These are phyloP conservation scores for Daphne laureola DNA, from an alignment of 441 rosid genomes.

Conservation along the genomic window DNA sequence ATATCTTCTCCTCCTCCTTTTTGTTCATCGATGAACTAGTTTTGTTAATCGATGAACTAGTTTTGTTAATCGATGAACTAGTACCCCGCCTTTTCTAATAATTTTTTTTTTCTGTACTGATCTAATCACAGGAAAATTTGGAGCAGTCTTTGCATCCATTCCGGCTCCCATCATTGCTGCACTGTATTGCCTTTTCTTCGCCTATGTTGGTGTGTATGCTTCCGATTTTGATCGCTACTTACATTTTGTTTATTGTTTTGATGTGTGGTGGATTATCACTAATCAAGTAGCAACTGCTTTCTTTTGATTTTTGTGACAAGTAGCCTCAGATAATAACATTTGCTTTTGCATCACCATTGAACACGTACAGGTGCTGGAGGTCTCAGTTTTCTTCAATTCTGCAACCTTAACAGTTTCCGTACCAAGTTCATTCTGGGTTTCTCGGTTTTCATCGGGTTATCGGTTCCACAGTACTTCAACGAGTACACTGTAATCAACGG, in stretches of 20 bases:
- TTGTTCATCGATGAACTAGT: neutral
- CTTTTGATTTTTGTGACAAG: slow-evolving; percentile 5
- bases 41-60: too few species aligned
- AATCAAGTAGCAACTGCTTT: slow-evolving; percentile 1
- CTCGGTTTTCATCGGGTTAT: slow-evolving; percentile 83
- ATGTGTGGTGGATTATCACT: neutral
- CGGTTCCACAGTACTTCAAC: slow-evolving; percentile 89
- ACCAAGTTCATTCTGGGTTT: slow-evolving; percentile 74
- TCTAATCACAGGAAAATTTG: slow-evolving; percentile 71
- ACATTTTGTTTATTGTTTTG: neutral
- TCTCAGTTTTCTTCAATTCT: slow-evolving; percentile 84
- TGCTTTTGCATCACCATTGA: slow-evolving; percentile 2
- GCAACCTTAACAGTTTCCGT: slow-evolving; percentile 93
- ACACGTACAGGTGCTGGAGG: slow-evolving; percentile 81
- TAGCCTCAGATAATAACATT: slow-evolving; percentile 6
- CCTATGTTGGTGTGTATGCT: slow-evolving; percentile 71
- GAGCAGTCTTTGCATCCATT: slow-evolving; percentile 94
- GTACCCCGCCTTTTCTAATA: too few species aligned
- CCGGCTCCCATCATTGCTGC: slow-evolving; percentile 86
- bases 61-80: too few species aligned
- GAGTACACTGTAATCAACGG: slow-evolving; percentile 84
- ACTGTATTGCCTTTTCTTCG: slow-evolving; percentile 87
- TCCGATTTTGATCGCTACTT: neutral
- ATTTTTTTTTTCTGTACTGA: too few species aligned
- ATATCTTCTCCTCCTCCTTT: too few species aligned